Conservation (phyloP, 2,329 filamentous ascomycete species). For the Oidium heveae region DNA sequence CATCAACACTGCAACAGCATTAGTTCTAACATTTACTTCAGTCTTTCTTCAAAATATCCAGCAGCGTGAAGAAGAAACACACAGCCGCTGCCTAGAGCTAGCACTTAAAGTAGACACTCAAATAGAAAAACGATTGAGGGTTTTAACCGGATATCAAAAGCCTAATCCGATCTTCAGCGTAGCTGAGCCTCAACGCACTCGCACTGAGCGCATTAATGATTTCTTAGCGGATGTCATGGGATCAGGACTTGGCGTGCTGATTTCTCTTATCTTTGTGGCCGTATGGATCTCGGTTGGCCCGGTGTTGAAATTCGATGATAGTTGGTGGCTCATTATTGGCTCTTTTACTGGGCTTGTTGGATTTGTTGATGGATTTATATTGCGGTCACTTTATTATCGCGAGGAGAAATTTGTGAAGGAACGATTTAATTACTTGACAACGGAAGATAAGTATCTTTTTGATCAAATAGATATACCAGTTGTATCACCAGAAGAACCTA, state of each 20-base stretch:
- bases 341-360: slow-evolving; percentile 23
- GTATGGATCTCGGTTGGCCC: slow-evolving; percentile 18
- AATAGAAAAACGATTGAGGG: slow-evolving; percentile 15
- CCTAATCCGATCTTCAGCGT: slow-evolving; percentile 15
- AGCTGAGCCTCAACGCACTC: slow-evolving; percentile 12
- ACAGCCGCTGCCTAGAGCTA: slow-evolving; percentile 13
- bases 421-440: slow-evolving; percentile 8
- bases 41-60: slow-evolving; percentile 18
- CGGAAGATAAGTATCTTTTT: slow-evolving; percentile 7
- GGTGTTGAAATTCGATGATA: slow-evolving; percentile 17
- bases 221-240: slow-evolving; percentile 20
- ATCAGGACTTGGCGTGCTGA: slow-evolving; percentile 16
- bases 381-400: slow-evolving; percentile 19
- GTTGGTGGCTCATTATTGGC: slow-evolving; percentile 23
- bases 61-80: slow-evolving; percentile 15
- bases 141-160: slow-evolving; percentile 13
- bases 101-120: slow-evolving; percentile 15
- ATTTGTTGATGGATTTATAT: slow-evolving; percentile 20
- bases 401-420: slow-evolving; percentile 5
- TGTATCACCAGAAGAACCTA: background rate
- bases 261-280: slow-evolving; percentile 16
- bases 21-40: slow-evolving; percentile 18
- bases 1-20: slow-evolving; percentile 20
- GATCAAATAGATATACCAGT: background rate
- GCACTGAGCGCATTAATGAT: slow-evolving; percentile 17